A percentile compares a stretch with the other conserved stretches of the same genome.
Conservation (phyloP, 768 basidiomycete species). For the Rhodotorula kratochvilovae region DNA sequence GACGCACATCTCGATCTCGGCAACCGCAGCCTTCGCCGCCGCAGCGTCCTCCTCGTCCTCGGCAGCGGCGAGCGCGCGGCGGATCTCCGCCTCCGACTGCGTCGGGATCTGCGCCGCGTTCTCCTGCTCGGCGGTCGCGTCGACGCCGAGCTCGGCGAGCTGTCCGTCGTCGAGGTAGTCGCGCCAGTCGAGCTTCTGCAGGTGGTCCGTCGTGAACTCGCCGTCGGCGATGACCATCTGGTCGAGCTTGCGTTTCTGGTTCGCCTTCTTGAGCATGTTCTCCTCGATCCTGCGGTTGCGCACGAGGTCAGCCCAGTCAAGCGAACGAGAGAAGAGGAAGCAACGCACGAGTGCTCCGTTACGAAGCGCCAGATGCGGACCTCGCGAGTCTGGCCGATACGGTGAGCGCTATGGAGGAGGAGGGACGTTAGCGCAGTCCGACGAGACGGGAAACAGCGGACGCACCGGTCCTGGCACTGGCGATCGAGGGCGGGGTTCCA, state of each 20-base stretch:
- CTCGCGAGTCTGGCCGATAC: slow-evolving; percentile 62
- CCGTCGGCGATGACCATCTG: slow-evolving; percentile 87
- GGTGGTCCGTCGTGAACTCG: slow-evolving; percentile 61
- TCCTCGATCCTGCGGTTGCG: slow-evolving; percentile 74
- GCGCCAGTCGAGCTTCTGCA: slow-evolving; percentile 66
- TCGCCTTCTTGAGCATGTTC: slow-evolving; percentile 93
- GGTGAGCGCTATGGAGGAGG: slow-evolving; percentile 26
- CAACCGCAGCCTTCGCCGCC: slow-evolving; percentile 76
- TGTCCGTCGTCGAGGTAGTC: slow-evolving; percentile 64
- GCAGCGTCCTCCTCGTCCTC: slow-evolving; percentile 83
- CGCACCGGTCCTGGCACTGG: slow-evolving; percentile 51
- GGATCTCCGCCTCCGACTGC: slow-evolving; percentile 46
- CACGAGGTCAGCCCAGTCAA: not conserved
- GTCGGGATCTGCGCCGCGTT: slow-evolving; percentile 29
- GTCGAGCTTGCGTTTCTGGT: slow-evolving; percentile 89
- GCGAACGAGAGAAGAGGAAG: not conserved
- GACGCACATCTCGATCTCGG: slow-evolving; percentile 64
- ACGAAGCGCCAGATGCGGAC: slow-evolving; percentile 96
- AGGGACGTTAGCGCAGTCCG: not conserved
- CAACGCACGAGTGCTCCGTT: slow-evolving; percentile 43
- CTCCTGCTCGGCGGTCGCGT: slow-evolving; percentile 7
- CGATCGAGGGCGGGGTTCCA: slow-evolving; percentile 53
- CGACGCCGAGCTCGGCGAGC: slow-evolving; percentile 54
- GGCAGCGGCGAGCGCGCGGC: slow-evolving; percentile 71
- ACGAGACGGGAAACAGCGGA: not conserved